phyloP scores from a whole-genome alignment of 2,329 filamentous ascomycete genomes.

The Capronia americana region DNA sequence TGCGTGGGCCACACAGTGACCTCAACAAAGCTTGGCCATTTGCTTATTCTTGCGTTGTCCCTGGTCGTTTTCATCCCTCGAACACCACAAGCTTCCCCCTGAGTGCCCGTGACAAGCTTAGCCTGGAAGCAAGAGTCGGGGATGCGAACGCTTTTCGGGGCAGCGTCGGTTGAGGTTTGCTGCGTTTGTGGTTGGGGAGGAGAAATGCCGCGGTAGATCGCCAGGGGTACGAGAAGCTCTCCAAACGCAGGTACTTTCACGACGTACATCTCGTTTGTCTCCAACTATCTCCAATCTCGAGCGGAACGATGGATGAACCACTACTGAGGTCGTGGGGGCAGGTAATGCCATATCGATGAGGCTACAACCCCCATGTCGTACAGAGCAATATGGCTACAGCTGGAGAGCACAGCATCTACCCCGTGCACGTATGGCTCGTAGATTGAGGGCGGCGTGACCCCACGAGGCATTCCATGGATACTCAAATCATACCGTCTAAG shows the following conservation, averaged over 20 bases:
- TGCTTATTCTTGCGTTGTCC: background rate
- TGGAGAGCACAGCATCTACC: background rate
- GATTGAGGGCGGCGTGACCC: background rate
- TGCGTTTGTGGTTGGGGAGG: background rate
- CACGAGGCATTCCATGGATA: background rate
- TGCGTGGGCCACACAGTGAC: background rate
- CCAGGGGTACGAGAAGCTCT: background rate
- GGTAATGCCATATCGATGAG: background rate
- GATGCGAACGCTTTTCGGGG: background rate
- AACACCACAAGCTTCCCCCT: background rate
- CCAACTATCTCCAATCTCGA: conserved; percentile 8
- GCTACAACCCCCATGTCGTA: conserved; percentile 8
- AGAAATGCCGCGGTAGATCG: conserved; percentile 17
- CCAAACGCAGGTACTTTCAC: background rate
- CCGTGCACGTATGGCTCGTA: background rate
- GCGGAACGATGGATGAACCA: background rate
- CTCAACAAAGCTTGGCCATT: background rate
- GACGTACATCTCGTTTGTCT: background rate
- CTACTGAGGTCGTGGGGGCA: background rate
- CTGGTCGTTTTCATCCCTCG: background rate
- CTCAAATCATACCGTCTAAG: background rate
- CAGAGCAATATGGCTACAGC: background rate
- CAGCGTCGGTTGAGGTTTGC: background rate
- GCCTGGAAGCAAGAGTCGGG: background rate
- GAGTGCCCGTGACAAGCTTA: background rate